phyloP scores from a whole-genome alignment of 176 grass and related monocot species.

The Pontederia paniculata region DNA sequence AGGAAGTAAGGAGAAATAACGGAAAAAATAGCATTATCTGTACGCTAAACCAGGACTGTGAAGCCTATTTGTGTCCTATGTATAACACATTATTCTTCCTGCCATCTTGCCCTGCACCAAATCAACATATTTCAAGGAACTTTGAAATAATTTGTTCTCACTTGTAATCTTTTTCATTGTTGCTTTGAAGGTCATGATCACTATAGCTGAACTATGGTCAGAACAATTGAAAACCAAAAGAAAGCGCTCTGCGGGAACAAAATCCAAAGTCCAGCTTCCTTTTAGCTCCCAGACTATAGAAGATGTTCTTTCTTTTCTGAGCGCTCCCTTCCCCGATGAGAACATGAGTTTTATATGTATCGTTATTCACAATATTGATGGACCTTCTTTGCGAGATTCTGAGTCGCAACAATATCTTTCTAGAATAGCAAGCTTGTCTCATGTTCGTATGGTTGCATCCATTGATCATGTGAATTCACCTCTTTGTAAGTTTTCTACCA shows the following conservation, averaged over 20 bases:
- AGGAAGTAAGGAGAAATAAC: too few species aligned
- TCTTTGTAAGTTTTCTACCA: slow-evolving; percentile 55
- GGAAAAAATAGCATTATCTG: too few species aligned
- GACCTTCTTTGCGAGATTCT: slow-evolving; percentile 66
- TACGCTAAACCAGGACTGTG: too few species aligned
- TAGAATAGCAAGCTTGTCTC: slow-evolving; percentile 61
- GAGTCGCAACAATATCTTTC: slow-evolving; percentile 84
- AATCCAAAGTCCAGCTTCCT: slow-evolving; percentile 31
- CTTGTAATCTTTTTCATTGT: slow-evolving; percentile 18
- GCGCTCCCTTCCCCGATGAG: slow-evolving; percentile 31
- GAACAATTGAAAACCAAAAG: slow-evolving; percentile 49
- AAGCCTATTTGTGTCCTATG: too few species aligned
- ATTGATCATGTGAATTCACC: slow-evolving; percentile 85
- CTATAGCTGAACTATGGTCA: slow-evolving; percentile 66
- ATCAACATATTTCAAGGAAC: too few species aligned
- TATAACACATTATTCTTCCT: too few species aligned
- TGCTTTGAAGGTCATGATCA: slow-evolving; percentile 44
- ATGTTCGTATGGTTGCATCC: slow-evolving; percentile 53
- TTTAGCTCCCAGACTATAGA: slow-evolving; percentile 60
- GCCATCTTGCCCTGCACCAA: too few species aligned
- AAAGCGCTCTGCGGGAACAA: slow-evolving; percentile 36
- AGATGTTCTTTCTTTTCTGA: slow-evolving; percentile 68
- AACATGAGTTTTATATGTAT: slow-evolving; percentile 35
- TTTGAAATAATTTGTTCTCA: too few species aligned
- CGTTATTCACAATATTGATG: slow-evolving; percentile 87